Base-by-base conservation (phyloP, 345 rosid genomes). In the Anastatica hierochuntica region DNA sequence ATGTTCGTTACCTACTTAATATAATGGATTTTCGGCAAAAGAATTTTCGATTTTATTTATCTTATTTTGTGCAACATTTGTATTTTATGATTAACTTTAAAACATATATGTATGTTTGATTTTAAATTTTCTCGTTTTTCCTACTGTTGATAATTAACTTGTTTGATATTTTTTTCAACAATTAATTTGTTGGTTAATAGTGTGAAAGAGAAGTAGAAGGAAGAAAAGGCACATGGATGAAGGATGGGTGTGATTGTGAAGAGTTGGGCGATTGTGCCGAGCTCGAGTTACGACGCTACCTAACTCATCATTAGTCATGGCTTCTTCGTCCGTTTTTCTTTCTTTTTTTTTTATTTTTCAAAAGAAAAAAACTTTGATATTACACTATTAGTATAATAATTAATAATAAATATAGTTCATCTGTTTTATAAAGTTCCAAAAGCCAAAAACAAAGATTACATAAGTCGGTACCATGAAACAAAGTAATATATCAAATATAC, bases 261-360 rank as follows among this genome's bases (percentile, higher is more conserved):
- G 45, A 57, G 69, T 51, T 64, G 63, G 44, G 58, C n/a, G 58
- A 56, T 64, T 33, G 58, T 30, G 57, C 43, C 48, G 43, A 56
- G 58, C 63, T 56, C 52, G 58, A 17, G 33, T 64, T 57, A 56
- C 69, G 58, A 64, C 58, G 63, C 63, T 50, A 65, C 70, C 70
- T 24, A 58, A 65, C 70, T 65, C 53, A 58, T 65, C 64, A 57
- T 57, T 51, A 35, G 70, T 48, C 41, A 65, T 65, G 64, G 70
- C 70, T 49, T 57, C 52, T 49, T 59, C 58, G 17, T 49, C 35
- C 27, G 37, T 21, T 39, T 63, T 31, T 13, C 13, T 30, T 38
- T 54, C 6, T 1, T 4, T 39, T 15, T n/a, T n/a, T n/a, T n/a
- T n/a, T n/a, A n/a, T n/a, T n/a, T n/a, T n/a, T n/a, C n/a, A 24